Evolutionary conservation across 768 basidiomycete species (phyloP).

Genomic region (Agrocybe pediades): DNA sequence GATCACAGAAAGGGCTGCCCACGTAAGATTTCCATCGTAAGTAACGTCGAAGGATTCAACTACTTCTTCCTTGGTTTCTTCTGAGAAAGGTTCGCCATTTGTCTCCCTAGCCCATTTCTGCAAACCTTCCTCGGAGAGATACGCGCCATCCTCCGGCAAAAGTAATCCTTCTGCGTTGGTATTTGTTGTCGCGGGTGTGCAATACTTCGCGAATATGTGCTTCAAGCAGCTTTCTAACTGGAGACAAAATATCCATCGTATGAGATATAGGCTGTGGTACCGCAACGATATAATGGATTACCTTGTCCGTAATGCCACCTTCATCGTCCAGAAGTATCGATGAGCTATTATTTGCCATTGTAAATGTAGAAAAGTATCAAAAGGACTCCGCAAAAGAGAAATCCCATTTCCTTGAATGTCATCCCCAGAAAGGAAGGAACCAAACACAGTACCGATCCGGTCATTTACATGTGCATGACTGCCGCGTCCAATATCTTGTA

Average conservation of each 20-base stretch:
- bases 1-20: constrained; percentile 48
- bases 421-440: constrained; percentile 11
- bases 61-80: constrained; percentile 78
- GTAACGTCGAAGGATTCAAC: constrained; percentile 75
- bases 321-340: constrained; percentile 68
- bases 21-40: constrained; percentile 75
- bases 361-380: background rate
- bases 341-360: constrained; percentile 7
- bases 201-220: constrained; percentile 82
- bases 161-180: constrained; percentile 31
- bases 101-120: constrained; percentile 81
- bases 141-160: constrained; percentile 56
- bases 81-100: constrained; percentile 78
- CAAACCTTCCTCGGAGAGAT: constrained; percentile 58
- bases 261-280: background rate
- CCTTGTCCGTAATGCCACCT: constrained; percentile 67
- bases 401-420: background rate
- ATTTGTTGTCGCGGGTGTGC: constrained; percentile 43
- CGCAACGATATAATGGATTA: constrained; percentile 23
- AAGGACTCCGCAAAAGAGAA: background rate
- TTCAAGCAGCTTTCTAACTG: constrained; percentile 71
- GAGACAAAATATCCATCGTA: constrained; percentile 4
- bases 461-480: no score
- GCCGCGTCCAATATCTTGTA: background rate
- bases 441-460: no score